Conservation (phyloP, 805 yeast genomes). For the Wickerhamiella bombiphila region DNA sequence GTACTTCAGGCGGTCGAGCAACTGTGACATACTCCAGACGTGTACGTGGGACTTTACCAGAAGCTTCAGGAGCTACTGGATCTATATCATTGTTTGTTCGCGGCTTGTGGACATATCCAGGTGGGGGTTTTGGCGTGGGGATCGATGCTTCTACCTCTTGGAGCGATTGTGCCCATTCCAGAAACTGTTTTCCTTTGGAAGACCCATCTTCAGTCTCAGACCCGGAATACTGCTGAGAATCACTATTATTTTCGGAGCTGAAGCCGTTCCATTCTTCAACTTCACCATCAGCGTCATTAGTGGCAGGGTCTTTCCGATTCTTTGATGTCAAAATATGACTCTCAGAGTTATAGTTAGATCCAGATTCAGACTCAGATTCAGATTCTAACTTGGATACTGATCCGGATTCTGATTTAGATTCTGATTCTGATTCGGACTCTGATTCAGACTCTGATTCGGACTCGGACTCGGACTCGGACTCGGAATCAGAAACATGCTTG, state of each 20-base stretch:
- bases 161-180: slow-evolving; percentile 77
- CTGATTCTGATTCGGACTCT: neutral
- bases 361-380: slow-evolving; percentile 17
- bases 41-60: slow-evolving; percentile 26
- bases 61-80: slow-evolving; percentile 31
- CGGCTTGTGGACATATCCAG: slow-evolving; percentile 38
- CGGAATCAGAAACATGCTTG: neutral
- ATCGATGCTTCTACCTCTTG: slow-evolving; percentile 49
- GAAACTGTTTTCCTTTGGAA: slow-evolving; percentile 59
- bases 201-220: too few relatives aligned
- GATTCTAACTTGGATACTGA: slow-evolving; percentile 3
- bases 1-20: slow-evolving; percentile 50
- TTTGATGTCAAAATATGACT: slow-evolving; percentile 7
- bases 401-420: slow-evolving; percentile 1
- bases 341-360: slow-evolving; percentile 21
- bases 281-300: slow-evolving; percentile 6
- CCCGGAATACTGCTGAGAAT: slow-evolving; percentile 22
- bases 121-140: slow-evolving; percentile 32
- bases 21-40: slow-evolving; percentile 48
- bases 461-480: slow-evolving; percentile 1
- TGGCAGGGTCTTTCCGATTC: slow-evolving; percentile 23
- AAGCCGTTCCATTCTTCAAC: slow-evolving; percentile 15
- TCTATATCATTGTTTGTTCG: slow-evolving; percentile 64
- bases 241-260: slow-evolving; percentile 21
- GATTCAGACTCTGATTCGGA: neutral